Evolutionary conservation across 2,329 filamentous ascomycete species (phyloP), one percentile per base, ranked within the genome.

Genomic region (Aspergillus sojae): DNA sequence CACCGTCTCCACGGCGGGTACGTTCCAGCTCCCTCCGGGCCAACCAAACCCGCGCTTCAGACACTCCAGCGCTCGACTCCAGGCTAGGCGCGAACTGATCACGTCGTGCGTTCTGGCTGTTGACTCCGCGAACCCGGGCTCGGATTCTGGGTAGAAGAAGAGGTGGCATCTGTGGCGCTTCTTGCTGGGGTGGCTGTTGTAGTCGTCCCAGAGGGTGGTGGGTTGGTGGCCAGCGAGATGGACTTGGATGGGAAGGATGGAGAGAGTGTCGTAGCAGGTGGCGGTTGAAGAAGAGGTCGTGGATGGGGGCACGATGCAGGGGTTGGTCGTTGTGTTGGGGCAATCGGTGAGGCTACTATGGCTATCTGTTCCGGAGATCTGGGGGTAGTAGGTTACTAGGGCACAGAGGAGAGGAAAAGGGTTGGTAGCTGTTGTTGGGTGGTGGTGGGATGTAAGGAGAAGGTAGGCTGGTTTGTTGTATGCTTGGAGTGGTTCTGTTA

Each of bases 91-190:
- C 3, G 89, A 85, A 1, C 84, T 83, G 10, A 90, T 80, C 4
- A 82, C 79, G 65, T 91, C 84, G 68, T 87, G 90, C 66, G 87
- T 83, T 2, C 89, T 84, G 14, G 89, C 72, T 53, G 88, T 84
- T 23, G 83, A 82, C 75, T 92, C 89, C 0, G 89, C 90, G 64
- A 93, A 93, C 0, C 91, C 90, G 0, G 85, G 75, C 46, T 84
- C 78, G 0, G 77, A 85, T 58, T 82, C 82, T 2, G 83, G 81
- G 71, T 89, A 89, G 4, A 80, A 79, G 72, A 83, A 87, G 14
- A 82, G 59, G 56, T 76, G 68, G 50, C 74, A 76, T 12, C 70
- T 68, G 55, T 76, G 74, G 5, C 71, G 68, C 61, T 74, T 76
- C 12, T 72, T 74, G 53, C 68, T 69, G 0, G 71, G 72, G 21